These are phyloP conservation scores for Rhamnella rubrinervis DNA, from an alignment of 331 rosid species.

Conservation along the genomic window DNA sequence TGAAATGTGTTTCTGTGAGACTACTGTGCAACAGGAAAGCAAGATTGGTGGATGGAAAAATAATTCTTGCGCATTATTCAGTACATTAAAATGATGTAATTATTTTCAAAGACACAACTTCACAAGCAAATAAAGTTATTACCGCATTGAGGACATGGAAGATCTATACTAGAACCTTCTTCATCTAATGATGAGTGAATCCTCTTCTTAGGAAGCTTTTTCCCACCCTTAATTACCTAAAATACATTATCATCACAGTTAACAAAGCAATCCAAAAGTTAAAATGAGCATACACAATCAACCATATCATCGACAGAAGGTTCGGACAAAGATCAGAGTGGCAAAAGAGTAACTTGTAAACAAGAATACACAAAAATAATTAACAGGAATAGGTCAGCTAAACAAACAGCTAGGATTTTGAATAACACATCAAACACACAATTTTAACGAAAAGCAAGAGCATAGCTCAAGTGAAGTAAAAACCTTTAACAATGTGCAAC, in stretches of 20 bases:
- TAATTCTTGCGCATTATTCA: background rate
- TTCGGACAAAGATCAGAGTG: background rate
- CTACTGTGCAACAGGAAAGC: too few species aligned
- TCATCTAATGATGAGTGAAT: conserved; percentile 34
- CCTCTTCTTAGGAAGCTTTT: conserved; percentile 53
- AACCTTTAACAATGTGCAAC: too few species aligned
- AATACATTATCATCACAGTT: conserved; percentile 22
- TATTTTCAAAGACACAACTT: background rate
- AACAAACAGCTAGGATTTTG: too few species aligned
- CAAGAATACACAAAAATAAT: too few species aligned
- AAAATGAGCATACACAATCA: background rate
- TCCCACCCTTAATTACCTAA: conserved; percentile 57
- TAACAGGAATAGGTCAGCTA: too few species aligned
- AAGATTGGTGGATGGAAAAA: background rate
- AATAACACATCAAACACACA: too few species aligned
- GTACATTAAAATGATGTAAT: background rate
- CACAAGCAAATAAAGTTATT: conserved; percentile 12
- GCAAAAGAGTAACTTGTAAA: background rate
- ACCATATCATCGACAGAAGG: background rate
- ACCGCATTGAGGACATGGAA: conserved; percentile 87
- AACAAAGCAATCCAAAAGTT: background rate
- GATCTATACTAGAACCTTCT: conserved; percentile 36
- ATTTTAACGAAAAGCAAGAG: too few species aligned
- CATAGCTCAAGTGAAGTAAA: too few species aligned
- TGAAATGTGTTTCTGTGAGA: too few species aligned